These are phyloP conservation scores for Annulohypoxylon maeteangense DNA, from an alignment of 495 filamentous ascomycete species.

Conservation along the genomic window DNA sequence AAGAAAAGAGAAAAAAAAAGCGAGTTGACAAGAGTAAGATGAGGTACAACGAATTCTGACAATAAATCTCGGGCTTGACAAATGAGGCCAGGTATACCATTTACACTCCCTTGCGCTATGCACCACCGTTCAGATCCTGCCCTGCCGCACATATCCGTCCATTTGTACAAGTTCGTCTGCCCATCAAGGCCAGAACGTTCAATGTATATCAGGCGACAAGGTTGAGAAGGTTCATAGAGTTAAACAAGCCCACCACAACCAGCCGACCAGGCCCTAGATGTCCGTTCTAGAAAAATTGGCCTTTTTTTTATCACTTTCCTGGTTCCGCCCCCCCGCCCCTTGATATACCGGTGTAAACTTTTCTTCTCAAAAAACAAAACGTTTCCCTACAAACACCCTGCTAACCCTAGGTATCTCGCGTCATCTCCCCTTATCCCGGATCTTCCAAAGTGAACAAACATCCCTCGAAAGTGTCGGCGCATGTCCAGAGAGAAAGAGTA, in stretches of 20 bases:
- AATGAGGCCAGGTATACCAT: conserved; percentile 69
- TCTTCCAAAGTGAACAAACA: conserved; percentile 50
- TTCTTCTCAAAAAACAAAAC: conserved; percentile 42
- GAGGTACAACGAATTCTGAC: conserved; percentile 34
- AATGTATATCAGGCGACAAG: conserved; percentile 48
- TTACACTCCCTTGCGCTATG: conserved; percentile 72
- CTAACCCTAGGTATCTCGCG: conserved; percentile 38
- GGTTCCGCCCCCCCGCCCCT: conserved; percentile 44
- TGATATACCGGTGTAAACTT: conserved; percentile 48
- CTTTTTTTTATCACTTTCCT: conserved; percentile 59
- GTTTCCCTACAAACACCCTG: conserved; percentile 42
- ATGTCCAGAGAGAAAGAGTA: conserved; percentile 50
- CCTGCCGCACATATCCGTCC: conserved; percentile 49
- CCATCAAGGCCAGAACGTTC: conserved; percentile 47
- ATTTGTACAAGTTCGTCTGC: conserved; percentile 52
- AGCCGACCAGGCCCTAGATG: conserved; percentile 52
- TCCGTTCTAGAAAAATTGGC: conserved; percentile 54
- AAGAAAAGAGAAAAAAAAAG: neutral
- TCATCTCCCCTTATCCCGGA: conserved; percentile 40
- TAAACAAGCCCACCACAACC: conserved; percentile 45
- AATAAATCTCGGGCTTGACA: conserved; percentile 43
- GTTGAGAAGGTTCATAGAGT: conserved; percentile 43
- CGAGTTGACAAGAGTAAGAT: conserved; percentile 19
- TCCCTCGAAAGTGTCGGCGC: conserved; percentile 49
- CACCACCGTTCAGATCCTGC: conserved; percentile 56